phyloP scores from a whole-genome alignment of 2,329 filamentous ascomycete genomes.

The Beauveria sp. region DNA sequence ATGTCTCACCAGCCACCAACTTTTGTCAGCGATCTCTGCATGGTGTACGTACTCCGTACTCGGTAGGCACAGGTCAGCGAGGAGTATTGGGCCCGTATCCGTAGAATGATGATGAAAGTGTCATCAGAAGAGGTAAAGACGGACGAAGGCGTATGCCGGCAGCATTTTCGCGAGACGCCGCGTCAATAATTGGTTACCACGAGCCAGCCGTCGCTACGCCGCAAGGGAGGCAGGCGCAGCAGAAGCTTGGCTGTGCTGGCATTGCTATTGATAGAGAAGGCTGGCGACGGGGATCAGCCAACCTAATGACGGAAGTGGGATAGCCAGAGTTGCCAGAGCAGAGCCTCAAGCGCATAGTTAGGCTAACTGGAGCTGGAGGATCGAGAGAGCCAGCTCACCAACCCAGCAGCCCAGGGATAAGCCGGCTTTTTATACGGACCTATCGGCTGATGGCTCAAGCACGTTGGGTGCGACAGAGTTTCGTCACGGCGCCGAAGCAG shows the following conservation, averaged over 20 bases:
- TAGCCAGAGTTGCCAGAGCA: background rate
- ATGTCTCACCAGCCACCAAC: slow-evolving; percentile 1
- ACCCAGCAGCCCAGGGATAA: background rate
- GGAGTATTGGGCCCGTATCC: background rate
- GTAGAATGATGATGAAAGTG: background rate
- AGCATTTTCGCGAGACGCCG: too few relatives aligned
- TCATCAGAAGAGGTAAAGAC: background rate
- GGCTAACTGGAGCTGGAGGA: background rate
- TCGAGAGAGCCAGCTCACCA: background rate
- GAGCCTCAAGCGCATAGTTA: background rate
- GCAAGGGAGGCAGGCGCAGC: background rate
- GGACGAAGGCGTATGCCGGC: background rate
- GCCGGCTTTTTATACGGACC: background rate
- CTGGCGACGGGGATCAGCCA: background rate
- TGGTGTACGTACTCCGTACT: background rate
- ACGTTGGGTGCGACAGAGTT: background rate
- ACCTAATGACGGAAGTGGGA: background rate
- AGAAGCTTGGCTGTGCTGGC: background rate
- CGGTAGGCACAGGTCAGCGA: background rate
- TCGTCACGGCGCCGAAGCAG: background rate
- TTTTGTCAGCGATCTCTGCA: background rate
- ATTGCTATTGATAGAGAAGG: background rate
- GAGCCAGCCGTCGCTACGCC: background rate
- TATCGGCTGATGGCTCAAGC: background rate
- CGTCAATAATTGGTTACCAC: background rate